phyloP scores from a whole-genome alignment of 2,329 filamentous ascomycete genomes.

The Pyricularia pennisetigena region DNA sequence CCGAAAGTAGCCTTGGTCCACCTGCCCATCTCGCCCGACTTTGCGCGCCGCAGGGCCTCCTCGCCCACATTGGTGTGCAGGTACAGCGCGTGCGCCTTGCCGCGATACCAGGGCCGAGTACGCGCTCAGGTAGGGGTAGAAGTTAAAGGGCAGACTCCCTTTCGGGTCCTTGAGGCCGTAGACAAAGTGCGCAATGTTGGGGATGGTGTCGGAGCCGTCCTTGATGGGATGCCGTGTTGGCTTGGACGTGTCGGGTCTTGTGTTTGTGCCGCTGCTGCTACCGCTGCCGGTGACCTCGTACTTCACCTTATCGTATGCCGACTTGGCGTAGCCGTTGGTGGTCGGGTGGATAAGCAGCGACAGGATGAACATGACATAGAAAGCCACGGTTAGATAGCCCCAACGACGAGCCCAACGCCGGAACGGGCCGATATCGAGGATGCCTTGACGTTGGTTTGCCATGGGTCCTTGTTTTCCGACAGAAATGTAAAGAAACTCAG shows the following conservation, averaged over 20 bases:
- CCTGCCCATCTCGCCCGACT: neutral
- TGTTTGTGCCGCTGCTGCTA: neutral
- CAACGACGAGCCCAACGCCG: neutral
- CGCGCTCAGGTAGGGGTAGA: neutral
- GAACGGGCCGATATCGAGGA: neutral
- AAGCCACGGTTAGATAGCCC: neutral
- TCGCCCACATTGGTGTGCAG: neutral
- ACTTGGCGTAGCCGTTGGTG: neutral
- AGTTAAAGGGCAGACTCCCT: neutral
- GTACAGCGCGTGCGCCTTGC: neutral
- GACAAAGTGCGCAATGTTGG: neutral
- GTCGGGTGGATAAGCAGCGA: neutral
- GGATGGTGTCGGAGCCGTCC: neutral
- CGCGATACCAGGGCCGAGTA: neutral
- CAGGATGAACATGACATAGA: neutral
- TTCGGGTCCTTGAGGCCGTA: neutral
- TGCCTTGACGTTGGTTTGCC: neutral
- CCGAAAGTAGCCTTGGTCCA: neutral
- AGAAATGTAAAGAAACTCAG: neutral
- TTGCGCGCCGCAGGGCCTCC: neutral
- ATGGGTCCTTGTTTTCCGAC: neutral
- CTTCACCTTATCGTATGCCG: neutral
- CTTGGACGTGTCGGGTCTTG: neutral
- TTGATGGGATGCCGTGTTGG: neutral
- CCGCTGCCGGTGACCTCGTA: neutral